Evolutionary conservation across 2,329 filamentous ascomycete species (phyloP).

Genomic region (Colletotrichum chrysophilum): DNA sequence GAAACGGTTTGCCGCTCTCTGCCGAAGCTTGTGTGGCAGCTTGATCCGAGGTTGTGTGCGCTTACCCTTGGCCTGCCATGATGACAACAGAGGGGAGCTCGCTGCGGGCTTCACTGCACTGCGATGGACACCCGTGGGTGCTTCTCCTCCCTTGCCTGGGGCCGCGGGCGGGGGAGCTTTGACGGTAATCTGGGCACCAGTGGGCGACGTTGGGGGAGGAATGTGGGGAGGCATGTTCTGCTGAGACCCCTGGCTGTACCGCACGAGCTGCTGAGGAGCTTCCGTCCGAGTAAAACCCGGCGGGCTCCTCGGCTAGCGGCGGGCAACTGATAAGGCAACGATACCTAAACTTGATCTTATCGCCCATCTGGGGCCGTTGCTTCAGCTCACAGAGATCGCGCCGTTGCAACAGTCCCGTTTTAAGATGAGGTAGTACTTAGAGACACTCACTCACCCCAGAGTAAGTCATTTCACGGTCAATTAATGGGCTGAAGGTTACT

Average conservation of each 20-base stretch:
- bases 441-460: neutral
- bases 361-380: neutral
- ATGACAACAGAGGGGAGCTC: neutral
- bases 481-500: neutral
- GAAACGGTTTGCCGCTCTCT: conserved; percentile 19
- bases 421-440: neutral
- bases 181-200: neutral
- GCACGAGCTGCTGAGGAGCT: neutral
- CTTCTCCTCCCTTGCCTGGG: conserved; percentile 5
- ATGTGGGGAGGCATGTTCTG: conserved; percentile 13
- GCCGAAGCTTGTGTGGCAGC: conserved; percentile 21
- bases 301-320: conserved; percentile 10
- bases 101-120: neutral
- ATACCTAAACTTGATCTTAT: neutral
- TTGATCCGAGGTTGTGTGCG: conserved; percentile 25
- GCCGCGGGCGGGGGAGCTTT: conserved; percentile 17
- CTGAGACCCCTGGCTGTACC: neutral
- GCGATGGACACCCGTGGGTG: neutral
- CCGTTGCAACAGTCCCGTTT: neutral
- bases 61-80: conserved; percentile 19
- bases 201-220: neutral
- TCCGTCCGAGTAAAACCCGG: neutral
- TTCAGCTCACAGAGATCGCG: neutral
- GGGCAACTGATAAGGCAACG: conserved; percentile 4
- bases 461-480: neutral